Conservation (phyloP, 345 rosid species). For the Acer negundo region DNA sequence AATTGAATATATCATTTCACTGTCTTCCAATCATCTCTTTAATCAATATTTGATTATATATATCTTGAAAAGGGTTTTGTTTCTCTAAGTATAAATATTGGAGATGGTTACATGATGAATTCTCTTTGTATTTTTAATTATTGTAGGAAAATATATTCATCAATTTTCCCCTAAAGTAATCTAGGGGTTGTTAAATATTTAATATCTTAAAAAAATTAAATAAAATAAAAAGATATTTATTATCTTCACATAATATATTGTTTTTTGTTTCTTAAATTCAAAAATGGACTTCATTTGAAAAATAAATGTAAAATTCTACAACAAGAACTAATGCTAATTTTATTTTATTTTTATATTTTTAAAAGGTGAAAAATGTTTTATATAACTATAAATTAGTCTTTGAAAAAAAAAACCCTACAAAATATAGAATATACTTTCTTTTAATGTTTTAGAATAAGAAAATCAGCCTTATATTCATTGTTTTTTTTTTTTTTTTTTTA, state of each 20-base stretch:
- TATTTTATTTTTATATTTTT: too few relatives aligned
- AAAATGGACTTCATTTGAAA: too few relatives aligned
- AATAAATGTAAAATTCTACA: background rate
- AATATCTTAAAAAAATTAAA: too few relatives aligned
- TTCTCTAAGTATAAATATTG: background rate
- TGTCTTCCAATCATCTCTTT: slow-evolving; percentile 9
- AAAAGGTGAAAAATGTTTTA: background rate
- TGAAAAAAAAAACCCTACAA: too few relatives aligned
- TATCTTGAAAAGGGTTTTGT: background rate
- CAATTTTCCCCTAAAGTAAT: too few relatives aligned
- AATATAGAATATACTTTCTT: background rate
- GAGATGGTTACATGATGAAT: background rate
- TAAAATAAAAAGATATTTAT: too few relatives aligned
- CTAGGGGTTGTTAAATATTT: too few relatives aligned
- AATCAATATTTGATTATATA: background rate
- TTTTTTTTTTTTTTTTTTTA: too few relatives aligned
- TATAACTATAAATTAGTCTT: too few relatives aligned
- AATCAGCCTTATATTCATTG: background rate
- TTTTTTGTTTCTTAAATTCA: too few relatives aligned
- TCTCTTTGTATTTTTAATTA: background rate
- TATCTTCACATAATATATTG: too few relatives aligned
- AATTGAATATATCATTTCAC: background rate
- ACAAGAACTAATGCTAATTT: background rate
- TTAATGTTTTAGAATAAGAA: background rate
- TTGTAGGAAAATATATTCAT: too few relatives aligned